phyloP scores from a whole-genome alignment of 164 flowering plant species.

The Cinnamomum chago region DNA sequence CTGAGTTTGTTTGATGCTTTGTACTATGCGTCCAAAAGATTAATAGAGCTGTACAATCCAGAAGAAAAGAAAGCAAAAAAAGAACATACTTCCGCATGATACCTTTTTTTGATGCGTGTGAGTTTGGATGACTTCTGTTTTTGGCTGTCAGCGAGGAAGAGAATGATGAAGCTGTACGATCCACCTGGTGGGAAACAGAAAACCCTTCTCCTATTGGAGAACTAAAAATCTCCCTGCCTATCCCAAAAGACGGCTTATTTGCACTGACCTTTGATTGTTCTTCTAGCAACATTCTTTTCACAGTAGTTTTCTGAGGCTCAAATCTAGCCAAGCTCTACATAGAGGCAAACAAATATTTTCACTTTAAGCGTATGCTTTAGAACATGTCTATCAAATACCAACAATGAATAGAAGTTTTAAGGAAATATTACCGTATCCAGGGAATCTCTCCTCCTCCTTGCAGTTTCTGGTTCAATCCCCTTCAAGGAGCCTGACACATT shows the following conservation, averaged over 20 bases:
- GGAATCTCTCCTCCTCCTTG: slow-evolving; percentile 90
- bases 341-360: not conserved
- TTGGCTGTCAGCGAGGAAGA: slow-evolving; percentile 13
- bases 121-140: slow-evolving; percentile 25
- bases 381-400: not conserved
- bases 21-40: too few relatives aligned
- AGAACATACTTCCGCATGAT: not conserved
- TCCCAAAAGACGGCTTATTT: slow-evolving; percentile 25
- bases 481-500: slow-evolving; percentile 33
- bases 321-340: slow-evolving; percentile 69
- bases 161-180: slow-evolving; percentile 20
- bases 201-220: slow-evolving; percentile 24
- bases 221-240: slow-evolving; percentile 19
- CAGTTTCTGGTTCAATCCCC: slow-evolving; percentile 64
- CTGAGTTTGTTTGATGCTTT: too few relatives aligned
- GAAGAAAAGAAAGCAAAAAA: not conserved
- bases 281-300: slow-evolving; percentile 62
- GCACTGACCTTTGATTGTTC: slow-evolving; percentile 21
- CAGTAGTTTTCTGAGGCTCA: slow-evolving; percentile 83
- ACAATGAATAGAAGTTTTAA: not conserved
- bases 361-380: not conserved
- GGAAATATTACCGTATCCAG: slow-evolving; percentile 55
- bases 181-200: slow-evolving; percentile 8
- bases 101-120: slow-evolving; percentile 13
- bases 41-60: too few relatives aligned